Conservation (phyloP, 345 rosid species). For the Lumnitzera littorea region DNA sequence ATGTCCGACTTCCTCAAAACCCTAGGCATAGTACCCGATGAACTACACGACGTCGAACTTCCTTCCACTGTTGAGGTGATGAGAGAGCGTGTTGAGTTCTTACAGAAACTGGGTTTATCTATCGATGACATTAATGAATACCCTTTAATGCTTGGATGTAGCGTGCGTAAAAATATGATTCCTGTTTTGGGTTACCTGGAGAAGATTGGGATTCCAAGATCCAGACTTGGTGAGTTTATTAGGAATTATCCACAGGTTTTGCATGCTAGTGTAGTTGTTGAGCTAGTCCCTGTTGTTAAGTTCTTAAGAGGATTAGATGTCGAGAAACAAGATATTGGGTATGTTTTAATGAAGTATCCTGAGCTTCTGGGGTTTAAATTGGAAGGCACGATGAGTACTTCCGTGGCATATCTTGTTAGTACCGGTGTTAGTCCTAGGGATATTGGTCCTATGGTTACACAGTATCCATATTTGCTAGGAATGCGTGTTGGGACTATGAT, state of each 20-base stretch:
- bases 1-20: conserved; percentile 78
- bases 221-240: conserved; percentile 77
- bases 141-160: conserved; percentile 77
- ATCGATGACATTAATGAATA: conserved; percentile 81
- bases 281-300: conserved; percentile 83
- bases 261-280: conserved; percentile 80
- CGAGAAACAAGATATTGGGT: conserved; percentile 76
- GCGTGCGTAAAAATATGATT: conserved; percentile 81
- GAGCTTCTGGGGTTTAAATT: conserved; percentile 90
- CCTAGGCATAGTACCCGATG: conserved; percentile 83
- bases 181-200: conserved; percentile 86
- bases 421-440: conserved; percentile 90
- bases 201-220: conserved; percentile 60
- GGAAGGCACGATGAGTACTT: conserved; percentile 89
- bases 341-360: conserved; percentile 77
- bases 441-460: conserved; percentile 92
- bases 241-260: conserved; percentile 79
- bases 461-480: conserved; percentile 76
- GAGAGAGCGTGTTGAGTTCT: conserved; percentile 79
- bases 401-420: conserved; percentile 87
- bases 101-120: conserved; percentile 68
- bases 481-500: conserved; percentile 93
- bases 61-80: conserved; percentile 92
- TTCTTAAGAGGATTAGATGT: conserved; percentile 90
- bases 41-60: conserved; percentile 63